Conservation (phyloP, 345 rosid species). For the Eucalyptus brandiana region DNA sequence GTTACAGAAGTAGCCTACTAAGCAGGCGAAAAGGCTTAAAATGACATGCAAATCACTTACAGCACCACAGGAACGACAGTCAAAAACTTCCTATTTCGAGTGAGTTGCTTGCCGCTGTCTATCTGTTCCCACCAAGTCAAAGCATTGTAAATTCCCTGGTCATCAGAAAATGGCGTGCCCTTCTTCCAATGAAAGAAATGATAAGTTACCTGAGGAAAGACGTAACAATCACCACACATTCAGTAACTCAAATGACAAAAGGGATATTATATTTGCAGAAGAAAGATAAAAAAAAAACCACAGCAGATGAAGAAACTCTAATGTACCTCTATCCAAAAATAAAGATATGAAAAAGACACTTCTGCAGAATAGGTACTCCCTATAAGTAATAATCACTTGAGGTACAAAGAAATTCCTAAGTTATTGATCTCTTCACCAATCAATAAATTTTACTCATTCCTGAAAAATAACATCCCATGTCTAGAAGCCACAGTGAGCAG, state of each 20-base stretch:
- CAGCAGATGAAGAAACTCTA: not conserved
- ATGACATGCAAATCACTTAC: constrained; percentile 27
- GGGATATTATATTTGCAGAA: not conserved
- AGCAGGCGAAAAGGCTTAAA: not conserved
- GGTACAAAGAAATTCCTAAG: not conserved
- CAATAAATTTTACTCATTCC: not conserved
- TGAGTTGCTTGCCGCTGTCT: constrained; percentile 92
- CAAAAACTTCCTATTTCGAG: constrained; percentile 85
- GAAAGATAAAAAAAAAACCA: not conserved
- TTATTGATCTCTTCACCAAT: not conserved
- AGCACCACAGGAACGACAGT: constrained; percentile 91
- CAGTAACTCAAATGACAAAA: not conserved
- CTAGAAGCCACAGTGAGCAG: not conserved
- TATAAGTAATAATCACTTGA: not conserved
- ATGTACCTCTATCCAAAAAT: not conserved
- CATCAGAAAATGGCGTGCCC: constrained; percentile 96
- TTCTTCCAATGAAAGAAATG: constrained; percentile 99
- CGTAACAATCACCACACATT: not conserved
- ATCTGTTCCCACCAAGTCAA: constrained; percentile 99
- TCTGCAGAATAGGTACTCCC: not conserved
- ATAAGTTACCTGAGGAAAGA: constrained; percentile 56
- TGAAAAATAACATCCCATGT: not conserved
- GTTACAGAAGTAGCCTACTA: not conserved
- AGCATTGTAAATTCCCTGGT: constrained; percentile 89
- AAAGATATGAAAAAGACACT: not conserved